Conservation (phyloP, 2,329 filamentous ascomycete genomes). For the Dothistroma pini region DNA sequence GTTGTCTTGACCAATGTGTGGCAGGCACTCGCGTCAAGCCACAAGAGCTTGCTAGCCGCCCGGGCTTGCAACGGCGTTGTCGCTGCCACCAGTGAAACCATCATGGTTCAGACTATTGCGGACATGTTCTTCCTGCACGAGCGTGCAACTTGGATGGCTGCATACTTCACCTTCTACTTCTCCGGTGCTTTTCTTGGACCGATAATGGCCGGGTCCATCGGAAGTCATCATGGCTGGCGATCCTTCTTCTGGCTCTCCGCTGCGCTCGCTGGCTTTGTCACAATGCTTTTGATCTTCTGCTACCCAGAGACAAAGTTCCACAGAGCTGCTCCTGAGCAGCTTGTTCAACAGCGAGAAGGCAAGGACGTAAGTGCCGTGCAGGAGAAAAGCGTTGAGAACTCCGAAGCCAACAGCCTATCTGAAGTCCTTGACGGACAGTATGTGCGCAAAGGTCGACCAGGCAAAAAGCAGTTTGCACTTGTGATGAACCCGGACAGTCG, state of each 20-base stretch:
- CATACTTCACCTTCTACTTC: constrained; percentile 38
- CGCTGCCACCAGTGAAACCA: constrained; percentile 43
- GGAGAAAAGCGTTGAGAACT: constrained; percentile 26
- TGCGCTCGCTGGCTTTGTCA: constrained; percentile 39
- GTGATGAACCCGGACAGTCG: constrained; percentile 37
- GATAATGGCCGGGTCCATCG: constrained; percentile 44
- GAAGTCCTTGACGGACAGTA: constrained; percentile 16
- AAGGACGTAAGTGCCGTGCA: constrained; percentile 26
- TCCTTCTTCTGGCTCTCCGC: constrained; percentile 48
- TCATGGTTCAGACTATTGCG: constrained; percentile 43
- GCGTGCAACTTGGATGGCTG: constrained; percentile 28
- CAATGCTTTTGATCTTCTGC: constrained; percentile 39
- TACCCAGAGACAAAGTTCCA: constrained; percentile 46
- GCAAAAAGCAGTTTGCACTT: constrained; percentile 38
- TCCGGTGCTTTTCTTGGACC: constrained; percentile 43
- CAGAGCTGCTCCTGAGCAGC: constrained; percentile 22
- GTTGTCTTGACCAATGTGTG: constrained; percentile 43
- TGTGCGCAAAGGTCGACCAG: constrained; percentile 38
- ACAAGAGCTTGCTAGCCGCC: constrained; percentile 43
- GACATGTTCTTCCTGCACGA: constrained; percentile 47
- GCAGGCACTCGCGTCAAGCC: constrained; percentile 43
- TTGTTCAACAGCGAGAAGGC: not conserved
- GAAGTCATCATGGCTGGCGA: constrained; percentile 42
- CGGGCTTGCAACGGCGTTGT: constrained; percentile 43
- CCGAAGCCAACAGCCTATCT: constrained; percentile 28